Evolutionary conservation across 768 basidiomycete genomes (phyloP).

Genomic region (Udeniomyces megalosporus): DNA sequence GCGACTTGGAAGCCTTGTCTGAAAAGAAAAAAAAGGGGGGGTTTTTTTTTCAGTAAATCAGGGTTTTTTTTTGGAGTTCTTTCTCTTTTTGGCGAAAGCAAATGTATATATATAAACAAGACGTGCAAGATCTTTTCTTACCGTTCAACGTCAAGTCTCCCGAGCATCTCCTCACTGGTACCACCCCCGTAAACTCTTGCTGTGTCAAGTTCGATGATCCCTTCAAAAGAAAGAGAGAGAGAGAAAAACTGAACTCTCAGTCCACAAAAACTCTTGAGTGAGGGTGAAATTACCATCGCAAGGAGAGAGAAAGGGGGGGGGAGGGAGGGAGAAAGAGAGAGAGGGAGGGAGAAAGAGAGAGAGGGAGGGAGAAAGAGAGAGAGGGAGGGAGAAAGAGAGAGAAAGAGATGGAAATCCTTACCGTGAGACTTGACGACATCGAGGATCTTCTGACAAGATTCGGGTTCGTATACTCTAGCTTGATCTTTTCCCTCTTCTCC

Average conservation of each 20-base stretch:
- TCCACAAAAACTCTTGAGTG: no score
- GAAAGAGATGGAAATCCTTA: slow-evolving; percentile 39
- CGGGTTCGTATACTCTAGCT: slow-evolving; percentile 31
- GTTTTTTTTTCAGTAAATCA: not conserved
- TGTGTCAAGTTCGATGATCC: not conserved
- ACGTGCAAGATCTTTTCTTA: not conserved
- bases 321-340: no score
- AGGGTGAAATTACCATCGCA: slow-evolving; percentile 20
- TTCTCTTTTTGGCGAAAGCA: no score
- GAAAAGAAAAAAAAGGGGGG: not conserved
- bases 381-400: not conserved
- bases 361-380: not conserved
- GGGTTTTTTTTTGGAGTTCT: no score
- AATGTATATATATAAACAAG: no score
- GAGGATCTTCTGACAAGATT: slow-evolving; percentile 32
- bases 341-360: not conserved
- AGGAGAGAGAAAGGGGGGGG: slow-evolving; percentile 8
- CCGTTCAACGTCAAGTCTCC: not conserved
- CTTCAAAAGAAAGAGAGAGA: not conserved
- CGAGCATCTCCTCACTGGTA: slow-evolving; percentile 35
- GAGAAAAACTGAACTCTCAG: not conserved
- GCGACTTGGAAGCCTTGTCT: not conserved
- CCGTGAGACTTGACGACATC: slow-evolving; percentile 35
- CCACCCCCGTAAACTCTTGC: slow-evolving; percentile 36
- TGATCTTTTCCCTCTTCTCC: slow-evolving; percentile 33